Base-by-base conservation (phyloP, 169 alveolate species). In the Babesia bovis region DNA sequence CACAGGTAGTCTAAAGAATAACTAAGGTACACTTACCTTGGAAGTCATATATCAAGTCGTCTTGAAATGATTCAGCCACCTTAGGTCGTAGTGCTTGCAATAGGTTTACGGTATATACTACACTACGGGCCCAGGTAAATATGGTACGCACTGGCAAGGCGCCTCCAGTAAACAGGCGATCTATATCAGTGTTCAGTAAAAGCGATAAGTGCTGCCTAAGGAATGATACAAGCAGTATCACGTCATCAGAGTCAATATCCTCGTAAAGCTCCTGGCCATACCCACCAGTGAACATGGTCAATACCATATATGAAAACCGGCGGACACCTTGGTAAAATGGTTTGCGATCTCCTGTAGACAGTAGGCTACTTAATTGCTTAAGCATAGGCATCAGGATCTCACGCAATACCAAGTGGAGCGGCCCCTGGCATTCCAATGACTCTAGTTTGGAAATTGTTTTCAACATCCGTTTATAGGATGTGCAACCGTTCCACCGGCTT, bases 51-150 rank as follows among this genome's bases (percentile, higher is more conserved):
- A 71, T 9, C 4, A 71, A 21, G 17, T 71, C 82, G 45, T 59
- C 76, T 28, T 71, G 70, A 58, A 71, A 44, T n/a, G 65, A 65
- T 6, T 63, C 52, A 32, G 49, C 28, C 9, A 21, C 9, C 33
- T 60, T 36, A 0, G 61, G 66, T 0, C 33, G 26, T 30, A 35
- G 30, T 10, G 47, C 61, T 13, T 32, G 36, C 1, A 71, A 19
- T 26, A 71, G 5, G 57, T 63, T 71, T 21, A 57, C 65, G 28
- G 49, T 45, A 32, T 71, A 59, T 6, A 71, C 57, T 35, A 71
- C 15, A 41, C 82, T 49, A 1, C 66, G 51, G 40, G 82, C 79
- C 82, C 82, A 71, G 2, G 51, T 35, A 35, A 60, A 71, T 10
- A 57, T 35, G 10, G 66, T 33, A 35, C 44, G 63, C 21, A 71